phyloP scores from a whole-genome alignment of 179 eudicot species.

The Pouteria campechiana region DNA sequence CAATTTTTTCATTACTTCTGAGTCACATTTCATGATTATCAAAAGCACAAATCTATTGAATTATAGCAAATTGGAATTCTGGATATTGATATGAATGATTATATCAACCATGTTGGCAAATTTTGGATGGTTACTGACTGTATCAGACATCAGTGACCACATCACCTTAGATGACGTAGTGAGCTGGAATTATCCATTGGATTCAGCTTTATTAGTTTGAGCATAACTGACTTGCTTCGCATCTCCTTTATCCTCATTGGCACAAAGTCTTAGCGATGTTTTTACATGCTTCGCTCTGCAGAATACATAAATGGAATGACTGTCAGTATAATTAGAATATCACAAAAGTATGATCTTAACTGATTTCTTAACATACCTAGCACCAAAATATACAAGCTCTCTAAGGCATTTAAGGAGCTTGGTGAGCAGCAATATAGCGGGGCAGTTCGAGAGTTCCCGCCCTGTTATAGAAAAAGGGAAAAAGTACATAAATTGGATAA shows the following conservation, averaged over 20 bases:
- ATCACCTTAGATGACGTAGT: no score
- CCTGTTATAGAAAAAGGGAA: no score
- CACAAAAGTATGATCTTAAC: not conserved
- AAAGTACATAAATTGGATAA: no score
- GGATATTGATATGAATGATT: no score
- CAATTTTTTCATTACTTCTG: no score
- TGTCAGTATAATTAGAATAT: no score
- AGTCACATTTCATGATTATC: no score
- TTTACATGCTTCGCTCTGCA: slow-evolving; percentile 86
- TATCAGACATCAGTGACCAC: no score
- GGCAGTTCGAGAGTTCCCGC: slow-evolving; percentile 75
- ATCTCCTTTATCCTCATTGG: slow-evolving; percentile 40
- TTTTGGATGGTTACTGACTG: no score
- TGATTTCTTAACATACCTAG: slow-evolving; percentile 35
- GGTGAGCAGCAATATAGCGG: slow-evolving; percentile 89
- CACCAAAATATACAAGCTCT: slow-evolving; percentile 85
- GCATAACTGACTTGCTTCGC: slow-evolving; percentile 15
- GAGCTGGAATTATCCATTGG: slow-evolving; percentile 52
- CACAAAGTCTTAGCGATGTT: slow-evolving; percentile 26
- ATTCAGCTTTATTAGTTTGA: slow-evolving; percentile 25
- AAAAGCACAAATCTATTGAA: no score
- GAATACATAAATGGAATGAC: slow-evolving; percentile 4
- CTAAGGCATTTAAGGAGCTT: slow-evolving; percentile 62
- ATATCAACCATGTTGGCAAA: no score
- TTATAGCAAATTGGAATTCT: no score